Evolutionary conservation across 768 basidiomycete species (phyloP), one percentile per base, ranked within the genome.

Genomic region (Phaeotremella skinneri): DNA sequence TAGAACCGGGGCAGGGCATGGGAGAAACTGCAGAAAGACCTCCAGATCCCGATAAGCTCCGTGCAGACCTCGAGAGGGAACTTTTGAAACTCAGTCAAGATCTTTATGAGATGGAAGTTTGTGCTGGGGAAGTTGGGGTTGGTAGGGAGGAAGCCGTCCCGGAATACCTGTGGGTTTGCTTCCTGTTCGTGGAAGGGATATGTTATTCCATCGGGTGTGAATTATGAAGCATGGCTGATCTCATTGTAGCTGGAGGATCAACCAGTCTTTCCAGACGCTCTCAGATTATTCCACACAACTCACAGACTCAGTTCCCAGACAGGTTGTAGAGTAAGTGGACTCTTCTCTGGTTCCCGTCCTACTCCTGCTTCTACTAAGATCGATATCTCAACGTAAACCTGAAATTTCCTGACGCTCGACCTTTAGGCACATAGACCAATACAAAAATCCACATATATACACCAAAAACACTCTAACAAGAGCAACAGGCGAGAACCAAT

Each of bases 31-130:
- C 34, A 37, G 34, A 7, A 37, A 17, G 34, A 55, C 39, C 49
- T 23, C 14, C 30, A 1, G 66, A 64, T 21, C 67, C 66, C 39
- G 57, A 64, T 13, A 37, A 32, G 4, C 26, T 70, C 26, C 56
- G 69, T 9, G 49, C 51, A 7, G 52, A 63, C 20, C 37, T 69
- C 9, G 72, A 73, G 20, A 39, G 20, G 20, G 53, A 63, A 27
- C 54, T 73, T 9, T 52, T 70, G 30, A 52, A 55, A 11, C 55
- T 73, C n/a, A 58, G 55, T 41, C 72, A 73, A 50, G 69, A 70
- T 42, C 55, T 73, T 43, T 73, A 68, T 53, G 72, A 73, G 56
- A 55, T 73, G 63, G 72, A 73, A 52, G 63, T 73, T 17, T 73
- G 72, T 31, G 69, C 72, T 0, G 72, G 72, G 13, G 72, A 73